Evolutionary conservation across 306 rosid species (phyloP).

Genomic region (Castanospermum australe): DNA sequence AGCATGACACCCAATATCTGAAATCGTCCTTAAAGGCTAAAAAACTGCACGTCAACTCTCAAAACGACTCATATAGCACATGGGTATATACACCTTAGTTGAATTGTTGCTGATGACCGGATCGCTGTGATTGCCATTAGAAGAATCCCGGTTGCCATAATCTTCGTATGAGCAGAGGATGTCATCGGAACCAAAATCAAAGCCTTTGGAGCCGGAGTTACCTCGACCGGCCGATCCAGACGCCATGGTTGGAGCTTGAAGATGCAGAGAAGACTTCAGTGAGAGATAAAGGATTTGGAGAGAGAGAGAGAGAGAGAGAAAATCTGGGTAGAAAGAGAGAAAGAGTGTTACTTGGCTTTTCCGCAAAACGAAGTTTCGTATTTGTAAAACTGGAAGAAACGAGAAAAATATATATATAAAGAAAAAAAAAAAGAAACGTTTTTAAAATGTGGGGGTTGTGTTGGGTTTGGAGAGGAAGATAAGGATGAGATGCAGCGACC

Average conservation of each 20-base stretch:
- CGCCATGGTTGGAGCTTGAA: slow-evolving; percentile 56
- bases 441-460: neutral
- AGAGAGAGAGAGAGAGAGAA: slow-evolving; percentile 37
- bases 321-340: neutral
- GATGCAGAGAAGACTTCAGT: slow-evolving; percentile 16
- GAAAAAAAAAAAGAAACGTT: neutral
- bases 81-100: slow-evolving; percentile 44
- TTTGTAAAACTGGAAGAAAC: neutral
- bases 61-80: neutral
- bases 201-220: slow-evolving; percentile 71
- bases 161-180: slow-evolving; percentile 93
- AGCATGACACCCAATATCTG: neutral
- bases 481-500: slow-evolving; percentile 49
- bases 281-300: neutral
- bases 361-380: slow-evolving; percentile 44
- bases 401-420: neutral
- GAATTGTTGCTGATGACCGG: slow-evolving; percentile 50
- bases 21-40: neutral
- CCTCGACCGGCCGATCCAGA: slow-evolving; percentile 87
- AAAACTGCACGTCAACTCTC: slow-evolving; percentile 12
- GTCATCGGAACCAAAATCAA: slow-evolving; percentile 86
- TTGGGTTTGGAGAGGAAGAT: slow-evolving; percentile 35
- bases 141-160: slow-evolving; percentile 59
- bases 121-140: slow-evolving; percentile 73
- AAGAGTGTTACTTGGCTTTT: slow-evolving; percentile 22